phyloP scores from a whole-genome alignment of 148 eudicot species.

The Rhododendron molle region DNA sequence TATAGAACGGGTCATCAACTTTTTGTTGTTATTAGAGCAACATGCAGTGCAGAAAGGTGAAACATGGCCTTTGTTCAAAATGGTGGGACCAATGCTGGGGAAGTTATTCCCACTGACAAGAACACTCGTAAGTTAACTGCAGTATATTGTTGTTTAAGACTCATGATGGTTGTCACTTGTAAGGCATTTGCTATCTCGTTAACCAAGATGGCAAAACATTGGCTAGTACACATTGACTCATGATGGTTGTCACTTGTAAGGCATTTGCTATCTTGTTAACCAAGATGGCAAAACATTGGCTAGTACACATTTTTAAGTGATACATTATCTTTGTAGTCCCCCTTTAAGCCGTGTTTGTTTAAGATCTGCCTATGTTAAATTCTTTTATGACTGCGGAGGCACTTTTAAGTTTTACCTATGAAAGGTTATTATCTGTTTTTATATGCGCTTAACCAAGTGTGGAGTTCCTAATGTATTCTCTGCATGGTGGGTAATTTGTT shows the following conservation, averaged over 20 bases:
- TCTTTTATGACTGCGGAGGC: not conserved
- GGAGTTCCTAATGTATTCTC: not conserved
- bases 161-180: not conserved
- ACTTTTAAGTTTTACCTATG: not conserved
- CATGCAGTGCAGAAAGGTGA: slow-evolving; percentile 59
- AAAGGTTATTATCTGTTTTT: not conserved
- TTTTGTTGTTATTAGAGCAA: slow-evolving; percentile 47
- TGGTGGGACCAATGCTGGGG: slow-evolving; percentile 72
- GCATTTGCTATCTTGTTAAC: not conserved
- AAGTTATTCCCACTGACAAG: slow-evolving; percentile 53
- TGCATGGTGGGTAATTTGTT: not conserved
- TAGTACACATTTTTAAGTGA: not conserved
- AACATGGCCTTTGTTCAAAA: slow-evolving; percentile 62
- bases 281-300: not conserved
- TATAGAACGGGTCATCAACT: slow-evolving; percentile 33
- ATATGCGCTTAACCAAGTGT: not conserved
- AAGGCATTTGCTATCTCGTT: not conserved
- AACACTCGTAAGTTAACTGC: slow-evolving; percentile 52
- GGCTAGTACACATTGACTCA: not conserved
- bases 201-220: not conserved
- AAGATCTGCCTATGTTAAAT: not conserved
- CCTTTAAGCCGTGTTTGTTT: not conserved
- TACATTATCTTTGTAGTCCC: not conserved
- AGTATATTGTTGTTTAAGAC: not conserved
- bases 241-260: not conserved